Evolutionary conservation across 1,139 yeast species (phyloP).

Genomic region (Tardiomyces digboiensis): DNA sequence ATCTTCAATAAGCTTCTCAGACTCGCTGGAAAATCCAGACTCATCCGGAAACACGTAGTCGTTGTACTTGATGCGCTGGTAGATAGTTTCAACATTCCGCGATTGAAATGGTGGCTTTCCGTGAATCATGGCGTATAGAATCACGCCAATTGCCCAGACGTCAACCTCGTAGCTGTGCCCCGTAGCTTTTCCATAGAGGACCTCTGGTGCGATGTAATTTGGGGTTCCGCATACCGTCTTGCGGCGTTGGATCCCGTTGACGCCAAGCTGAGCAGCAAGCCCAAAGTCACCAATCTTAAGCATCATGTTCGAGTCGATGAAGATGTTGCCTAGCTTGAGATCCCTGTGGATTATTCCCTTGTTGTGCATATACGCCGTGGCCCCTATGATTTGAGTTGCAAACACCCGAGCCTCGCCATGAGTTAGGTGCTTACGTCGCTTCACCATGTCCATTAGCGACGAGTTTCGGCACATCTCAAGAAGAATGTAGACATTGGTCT

Average conservation of each 20-base stretch:
- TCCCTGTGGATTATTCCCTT: conserved; percentile 92
- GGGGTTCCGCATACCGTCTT: conserved; percentile 98
- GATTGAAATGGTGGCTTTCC: conserved; percentile 99
- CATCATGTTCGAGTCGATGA: conserved; percentile 85
- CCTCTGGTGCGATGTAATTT: conserved; percentile 96
- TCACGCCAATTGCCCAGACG: conserved; percentile 95
- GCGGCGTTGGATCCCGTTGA: conserved; percentile 54
- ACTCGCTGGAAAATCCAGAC: conserved; percentile 52
- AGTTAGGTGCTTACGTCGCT: conserved; percentile 68
- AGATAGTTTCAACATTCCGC: conserved; percentile 86
- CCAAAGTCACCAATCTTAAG: conserved; percentile 96
- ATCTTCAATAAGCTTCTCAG: conserved; percentile 46
- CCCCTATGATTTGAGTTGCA: conserved; percentile 91
- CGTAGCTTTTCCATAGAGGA: conserved; percentile 57
- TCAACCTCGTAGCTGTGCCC: conserved; percentile 96
- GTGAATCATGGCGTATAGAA: conserved; percentile 81
- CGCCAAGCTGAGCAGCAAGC: conserved; percentile 77
- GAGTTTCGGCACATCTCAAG: conserved; percentile 82
- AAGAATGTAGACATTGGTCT: conserved; percentile 65
- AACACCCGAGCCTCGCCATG: conserved; percentile 91
- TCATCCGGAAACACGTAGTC: conserved; percentile 73
- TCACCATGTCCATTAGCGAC: conserved; percentile 81
- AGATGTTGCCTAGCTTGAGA: conserved; percentile 85
- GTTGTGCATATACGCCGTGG: conserved; percentile 82
- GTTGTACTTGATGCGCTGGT: conserved; percentile 78